Conservation (phyloP, 2,329 filamentous ascomycete species). For the Beauveria pseudobassiana region DNA sequence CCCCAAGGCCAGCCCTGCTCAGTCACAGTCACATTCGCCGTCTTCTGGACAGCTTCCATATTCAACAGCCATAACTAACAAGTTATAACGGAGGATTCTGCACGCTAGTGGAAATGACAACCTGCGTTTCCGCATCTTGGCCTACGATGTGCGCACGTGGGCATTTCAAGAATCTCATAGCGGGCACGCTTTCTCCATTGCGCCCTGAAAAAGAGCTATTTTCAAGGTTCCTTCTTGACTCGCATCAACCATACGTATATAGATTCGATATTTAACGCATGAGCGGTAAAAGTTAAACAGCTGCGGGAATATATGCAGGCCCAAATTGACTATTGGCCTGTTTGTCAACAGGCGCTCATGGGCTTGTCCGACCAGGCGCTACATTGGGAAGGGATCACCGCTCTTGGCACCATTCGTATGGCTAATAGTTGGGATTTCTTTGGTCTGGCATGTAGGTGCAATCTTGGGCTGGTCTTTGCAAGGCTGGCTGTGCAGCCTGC, state of each 20-base stretch:
- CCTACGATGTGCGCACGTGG: conserved; percentile 3
- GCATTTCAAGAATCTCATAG: not conserved
- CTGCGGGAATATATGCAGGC: not conserved
- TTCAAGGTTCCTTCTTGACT: too few relatives aligned
- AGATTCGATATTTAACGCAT: not conserved
- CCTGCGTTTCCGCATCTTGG: not conserved
- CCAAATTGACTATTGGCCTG: not conserved
- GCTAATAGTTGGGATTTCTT: not conserved
- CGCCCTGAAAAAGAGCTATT: not conserved
- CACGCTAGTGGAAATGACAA: not conserved
- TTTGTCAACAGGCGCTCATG: conserved; percentile 1
- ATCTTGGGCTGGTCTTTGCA: conserved; percentile 1
- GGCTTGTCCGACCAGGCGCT: not conserved
- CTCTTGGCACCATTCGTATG: not conserved
- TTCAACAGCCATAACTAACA: not conserved
- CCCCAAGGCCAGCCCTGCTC: too few relatives aligned
- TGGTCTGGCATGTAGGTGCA: conserved; percentile 2
- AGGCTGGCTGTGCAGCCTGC: not conserved
- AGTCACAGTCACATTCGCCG: too few relatives aligned
- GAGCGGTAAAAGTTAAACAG: not conserved
- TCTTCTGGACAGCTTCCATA: too few relatives aligned
- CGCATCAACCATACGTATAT: not conserved
- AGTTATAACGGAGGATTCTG: not conserved
- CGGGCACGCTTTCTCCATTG: not conserved
- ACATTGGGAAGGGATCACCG: conserved; percentile 1